Conservation (phyloP, 176 grass and related monocot genomes). For the Eragrostis curvula region DNA sequence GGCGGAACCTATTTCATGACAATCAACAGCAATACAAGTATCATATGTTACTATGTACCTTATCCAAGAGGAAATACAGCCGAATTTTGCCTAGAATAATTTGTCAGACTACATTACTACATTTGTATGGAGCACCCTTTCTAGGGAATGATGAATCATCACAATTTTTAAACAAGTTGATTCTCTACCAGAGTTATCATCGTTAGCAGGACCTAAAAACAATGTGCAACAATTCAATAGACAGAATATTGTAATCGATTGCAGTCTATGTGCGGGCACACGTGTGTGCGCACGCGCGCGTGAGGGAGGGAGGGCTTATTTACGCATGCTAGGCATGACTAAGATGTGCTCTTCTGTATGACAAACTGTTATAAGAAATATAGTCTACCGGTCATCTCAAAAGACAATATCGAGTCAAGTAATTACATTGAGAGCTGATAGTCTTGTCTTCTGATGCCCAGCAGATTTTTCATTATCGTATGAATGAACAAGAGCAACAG, state of each 20-base stretch:
- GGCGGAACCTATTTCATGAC: slow-evolving; percentile 77
- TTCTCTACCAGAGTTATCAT: not conserved
- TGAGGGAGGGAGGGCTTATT: not conserved
- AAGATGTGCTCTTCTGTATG: slow-evolving; percentile 1
- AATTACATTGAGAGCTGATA: slow-evolving; percentile 85
- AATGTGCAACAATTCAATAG: not conserved
- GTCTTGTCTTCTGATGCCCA: slow-evolving; percentile 78
- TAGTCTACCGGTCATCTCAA: not conserved
- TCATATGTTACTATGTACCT: slow-evolving; percentile 6
- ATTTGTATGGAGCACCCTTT: not conserved
- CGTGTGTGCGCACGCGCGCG: too few relatives aligned
- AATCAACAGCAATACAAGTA: slow-evolving; percentile 20
- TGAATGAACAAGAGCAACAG: slow-evolving; percentile 79
- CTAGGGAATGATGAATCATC: not conserved
- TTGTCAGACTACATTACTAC: slow-evolving; percentile 14
- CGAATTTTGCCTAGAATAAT: not conserved
- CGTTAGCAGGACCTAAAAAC: not conserved
- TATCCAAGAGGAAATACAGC: slow-evolving; percentile 3
- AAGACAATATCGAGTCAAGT: slow-evolving; percentile 4
- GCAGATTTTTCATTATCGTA: slow-evolving; percentile 79
- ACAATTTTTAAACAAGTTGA: not conserved
- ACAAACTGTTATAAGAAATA: not conserved
- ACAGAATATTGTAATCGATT: not conserved
- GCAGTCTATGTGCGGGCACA: not conserved
- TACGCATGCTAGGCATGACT: not conserved